Conservation (phyloP, 176 grass and related monocot genomes). For the Carex scoparia region DNA sequence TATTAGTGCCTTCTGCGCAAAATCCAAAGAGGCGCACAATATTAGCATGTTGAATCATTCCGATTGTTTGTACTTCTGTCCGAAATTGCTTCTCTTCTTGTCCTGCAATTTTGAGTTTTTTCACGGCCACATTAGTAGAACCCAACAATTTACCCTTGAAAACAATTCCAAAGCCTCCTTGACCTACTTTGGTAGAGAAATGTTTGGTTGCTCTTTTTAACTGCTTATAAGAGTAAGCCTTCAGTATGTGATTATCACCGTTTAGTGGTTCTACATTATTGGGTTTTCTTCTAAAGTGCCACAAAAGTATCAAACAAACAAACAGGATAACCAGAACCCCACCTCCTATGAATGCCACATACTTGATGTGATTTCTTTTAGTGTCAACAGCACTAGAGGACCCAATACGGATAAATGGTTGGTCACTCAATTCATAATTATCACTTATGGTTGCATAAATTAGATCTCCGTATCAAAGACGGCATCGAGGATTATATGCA, state of each 20-base stretch:
- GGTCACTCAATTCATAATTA: background rate
- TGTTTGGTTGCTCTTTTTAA: conserved; percentile 29
- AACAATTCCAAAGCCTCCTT: conserved; percentile 42
- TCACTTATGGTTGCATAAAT: conserved; percentile 16
- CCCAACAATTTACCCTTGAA: conserved; percentile 30
- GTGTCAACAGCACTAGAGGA: conserved; percentile 3
- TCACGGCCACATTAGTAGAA: conserved; percentile 33
- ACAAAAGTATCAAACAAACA: background rate
- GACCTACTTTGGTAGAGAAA: conserved; percentile 43
- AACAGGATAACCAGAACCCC: background rate
- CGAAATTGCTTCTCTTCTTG: conserved; percentile 51
- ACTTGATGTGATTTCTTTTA: background rate
- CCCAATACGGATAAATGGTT: background rate
- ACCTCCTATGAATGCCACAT: background rate
- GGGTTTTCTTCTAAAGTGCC: conserved; percentile 7
- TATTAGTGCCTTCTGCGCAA: conserved; percentile 28
- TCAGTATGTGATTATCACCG: conserved; percentile 12
- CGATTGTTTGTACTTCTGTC: conserved; percentile 51
- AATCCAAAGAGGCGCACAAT: conserved; percentile 49
- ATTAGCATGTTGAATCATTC: conserved; percentile 41
- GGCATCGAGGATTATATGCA: conserved; percentile 15
- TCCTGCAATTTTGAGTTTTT: conserved; percentile 29
- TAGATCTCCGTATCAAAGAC: conserved; percentile 30
- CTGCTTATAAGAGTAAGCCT: conserved; percentile 23
- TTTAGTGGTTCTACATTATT: background rate